These are phyloP conservation scores for Leishmania amazonensis DNA, from an alignment of 208 protist species.

Conservation along the genomic window DNA sequence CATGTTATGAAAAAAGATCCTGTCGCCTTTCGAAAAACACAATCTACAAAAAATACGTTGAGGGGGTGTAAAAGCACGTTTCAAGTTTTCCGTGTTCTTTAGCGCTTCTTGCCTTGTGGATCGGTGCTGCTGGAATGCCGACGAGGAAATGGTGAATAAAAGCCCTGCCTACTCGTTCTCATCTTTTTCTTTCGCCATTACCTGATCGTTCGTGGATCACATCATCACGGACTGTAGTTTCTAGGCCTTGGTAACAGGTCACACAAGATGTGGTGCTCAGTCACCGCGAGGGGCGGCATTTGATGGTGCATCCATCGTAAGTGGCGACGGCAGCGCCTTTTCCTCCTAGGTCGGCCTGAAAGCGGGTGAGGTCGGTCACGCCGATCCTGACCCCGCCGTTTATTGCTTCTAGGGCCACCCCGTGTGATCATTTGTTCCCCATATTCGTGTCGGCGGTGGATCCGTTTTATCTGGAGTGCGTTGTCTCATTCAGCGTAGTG, in stretches of 20 bases:
- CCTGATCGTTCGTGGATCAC: background rate
- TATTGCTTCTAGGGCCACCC: conserved; percentile 13
- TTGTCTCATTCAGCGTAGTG: conserved; percentile 29
- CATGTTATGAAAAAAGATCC: background rate
- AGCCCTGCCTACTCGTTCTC: background rate
- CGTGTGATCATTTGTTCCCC: conserved; percentile 25
- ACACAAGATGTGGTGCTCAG: background rate
- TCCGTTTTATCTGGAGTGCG: conserved; percentile 33
- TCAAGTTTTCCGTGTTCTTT: background rate
- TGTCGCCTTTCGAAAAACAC: background rate
- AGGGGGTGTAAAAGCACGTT: too few species aligned
- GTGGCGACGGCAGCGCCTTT: background rate
- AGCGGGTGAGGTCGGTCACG: conserved; percentile 12
- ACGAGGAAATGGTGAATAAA: background rate
- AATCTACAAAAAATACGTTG: background rate
- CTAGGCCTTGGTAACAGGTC: background rate
- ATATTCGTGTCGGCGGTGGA: conserved; percentile 28
- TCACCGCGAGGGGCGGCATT: background rate
- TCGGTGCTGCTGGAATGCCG: too few species aligned
- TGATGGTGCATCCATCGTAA: background rate
- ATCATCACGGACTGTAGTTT: background rate
- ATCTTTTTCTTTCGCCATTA: background rate
- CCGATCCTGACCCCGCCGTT: conserved; percentile 30
- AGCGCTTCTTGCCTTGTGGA: background rate
- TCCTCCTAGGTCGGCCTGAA: background rate